Base-by-base conservation (phyloP, 257 asterid species). In the Sherardia arvensis region DNA sequence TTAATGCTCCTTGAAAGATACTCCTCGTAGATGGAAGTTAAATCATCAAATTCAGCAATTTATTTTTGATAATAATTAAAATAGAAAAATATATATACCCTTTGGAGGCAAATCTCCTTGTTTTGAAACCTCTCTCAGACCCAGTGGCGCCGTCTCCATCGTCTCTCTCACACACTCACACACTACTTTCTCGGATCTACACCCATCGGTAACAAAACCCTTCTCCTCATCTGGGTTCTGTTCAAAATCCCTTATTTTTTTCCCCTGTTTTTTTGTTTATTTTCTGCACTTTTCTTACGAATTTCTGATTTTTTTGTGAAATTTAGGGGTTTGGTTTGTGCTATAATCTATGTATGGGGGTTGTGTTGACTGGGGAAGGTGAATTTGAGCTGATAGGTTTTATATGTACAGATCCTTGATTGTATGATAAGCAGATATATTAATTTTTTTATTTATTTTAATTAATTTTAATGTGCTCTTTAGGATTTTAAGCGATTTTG, bases 181-280 rank as follows among this genome's bases (percentile, higher is more conserved):
- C 56, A 10, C 80, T 51, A 61, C 45, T 45, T 53, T 62, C 73
- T 54, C 76, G 81, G 86, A 82, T 85, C 88, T 82, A 79, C 67
- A 29, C 67, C 33, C 2, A 65, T 2, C 56, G 47, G 76, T 71
- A 71, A 62, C 26, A 28, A 10, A 43, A 45, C 32, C 33, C 45
- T 61, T 26, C 33, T 40, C 32, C 18, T 10, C 15, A 11, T 14
- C 30, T 30, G n/a, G 58, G 58, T 4, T 21, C 3, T 20, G 20
- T 22, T 69, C 40, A 18, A 32, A 43, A 18, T 5, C 26, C 11
- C 8, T 49, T 49, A 0, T 47, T 48, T 22, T 5, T 21, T 12
- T 38, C 27, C 36, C n/a, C 54, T 3, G 25, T 53, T 5, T 63
- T 5, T 63, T 55, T 59, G 32, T 22, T 20, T n/a, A 26, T 25